These are phyloP conservation scores for Apophysomyces elegans DNA, from an alignment of 371 early-diverging fungal species.

Conservation along the genomic window DNA sequence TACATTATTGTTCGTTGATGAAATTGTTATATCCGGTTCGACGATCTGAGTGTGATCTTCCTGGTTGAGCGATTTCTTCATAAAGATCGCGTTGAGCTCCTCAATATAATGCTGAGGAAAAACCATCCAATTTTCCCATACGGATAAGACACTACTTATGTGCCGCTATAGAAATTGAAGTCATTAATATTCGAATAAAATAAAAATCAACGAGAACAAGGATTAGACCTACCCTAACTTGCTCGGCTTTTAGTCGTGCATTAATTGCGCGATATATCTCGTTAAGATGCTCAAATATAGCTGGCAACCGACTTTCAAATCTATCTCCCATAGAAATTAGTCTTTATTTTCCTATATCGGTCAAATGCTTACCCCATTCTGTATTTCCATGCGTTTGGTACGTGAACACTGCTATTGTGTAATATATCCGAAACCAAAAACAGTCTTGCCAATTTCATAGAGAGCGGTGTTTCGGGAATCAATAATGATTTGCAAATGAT, in stretches of 20 bases:
- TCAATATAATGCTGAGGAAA: constrained; percentile 77
- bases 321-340: constrained; percentile 25
- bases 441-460: constrained; percentile 75
- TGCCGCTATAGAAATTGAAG: constrained; percentile 44
- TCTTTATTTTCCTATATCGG: neutral
- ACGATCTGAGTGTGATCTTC: constrained; percentile 1
- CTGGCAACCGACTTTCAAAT: constrained; percentile 70
- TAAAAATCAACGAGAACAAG: neutral
- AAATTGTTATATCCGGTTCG: neutral
- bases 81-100: constrained; percentile 49
- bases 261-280: constrained; percentile 68
- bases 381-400: constrained; percentile 89
- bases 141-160: constrained; percentile 65
- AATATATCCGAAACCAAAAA: constrained; percentile 87
- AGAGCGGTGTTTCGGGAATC: constrained; percentile 61
- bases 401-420: constrained; percentile 79
- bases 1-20: constrained; percentile 13
- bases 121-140: constrained; percentile 92
- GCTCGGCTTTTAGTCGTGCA: constrained; percentile 84
- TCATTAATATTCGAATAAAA: neutral
- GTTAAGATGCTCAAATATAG: constrained; percentile 75
- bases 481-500: constrained; percentile 68
- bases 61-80: constrained; percentile 30
- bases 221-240: constrained; percentile 61
- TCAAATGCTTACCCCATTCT: constrained; percentile 56